Percentiles rank a stretch among this genome's conserved stretches.
Evolutionary conservation across 164 flowering plant genomes (phyloP).

Genomic region (Pachysandra terminalis): DNA sequence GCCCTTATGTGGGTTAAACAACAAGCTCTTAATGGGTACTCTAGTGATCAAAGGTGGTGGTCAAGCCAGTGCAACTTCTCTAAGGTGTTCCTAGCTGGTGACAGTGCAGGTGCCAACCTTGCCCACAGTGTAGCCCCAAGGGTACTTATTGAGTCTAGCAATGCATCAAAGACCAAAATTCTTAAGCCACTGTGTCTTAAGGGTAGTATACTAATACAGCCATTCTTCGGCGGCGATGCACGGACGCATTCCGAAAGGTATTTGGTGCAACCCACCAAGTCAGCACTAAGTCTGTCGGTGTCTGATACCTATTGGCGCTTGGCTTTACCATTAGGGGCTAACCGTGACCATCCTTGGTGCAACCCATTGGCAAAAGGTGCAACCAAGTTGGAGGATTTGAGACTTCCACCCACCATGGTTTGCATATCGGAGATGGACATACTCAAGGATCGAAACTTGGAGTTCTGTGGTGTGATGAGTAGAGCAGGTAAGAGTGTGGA

Average conservation of each 20-base stretch:
- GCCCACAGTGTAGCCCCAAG: constrained; percentile 39
- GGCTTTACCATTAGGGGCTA: constrained; percentile 35
- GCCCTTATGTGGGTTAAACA: constrained; percentile 35
- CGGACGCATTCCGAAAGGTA: constrained; percentile 38
- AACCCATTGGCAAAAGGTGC: constrained; percentile 32
- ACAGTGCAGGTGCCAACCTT: constrained; percentile 56
- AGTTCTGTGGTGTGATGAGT: constrained; percentile 35
- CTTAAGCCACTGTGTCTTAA: constrained; percentile 26
- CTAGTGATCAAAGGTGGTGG: constrained; percentile 36
- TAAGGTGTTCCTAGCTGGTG: constrained; percentile 39
- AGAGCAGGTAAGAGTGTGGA: constrained; percentile 38
- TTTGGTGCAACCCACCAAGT: constrained; percentile 28
- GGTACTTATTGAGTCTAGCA: constrained; percentile 3
- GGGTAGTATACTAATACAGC: constrained; percentile 45
- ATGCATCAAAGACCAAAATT: not conserved
- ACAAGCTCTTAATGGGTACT: constrained; percentile 16
- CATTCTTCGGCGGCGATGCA: constrained; percentile 56
- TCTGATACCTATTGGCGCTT: constrained; percentile 50
- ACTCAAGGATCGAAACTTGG: constrained; percentile 47
- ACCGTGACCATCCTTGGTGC: constrained; percentile 52
- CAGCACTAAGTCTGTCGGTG: constrained; percentile 35
- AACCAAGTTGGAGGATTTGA: constrained; percentile 14
- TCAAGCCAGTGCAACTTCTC: constrained; percentile 31
- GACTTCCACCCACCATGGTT: constrained; percentile 29
- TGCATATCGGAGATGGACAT: constrained; percentile 52